phyloP scores from a whole-genome alignment of 1,284 basidiomycete genomes.

The Apiotrichum gamsii region DNA sequence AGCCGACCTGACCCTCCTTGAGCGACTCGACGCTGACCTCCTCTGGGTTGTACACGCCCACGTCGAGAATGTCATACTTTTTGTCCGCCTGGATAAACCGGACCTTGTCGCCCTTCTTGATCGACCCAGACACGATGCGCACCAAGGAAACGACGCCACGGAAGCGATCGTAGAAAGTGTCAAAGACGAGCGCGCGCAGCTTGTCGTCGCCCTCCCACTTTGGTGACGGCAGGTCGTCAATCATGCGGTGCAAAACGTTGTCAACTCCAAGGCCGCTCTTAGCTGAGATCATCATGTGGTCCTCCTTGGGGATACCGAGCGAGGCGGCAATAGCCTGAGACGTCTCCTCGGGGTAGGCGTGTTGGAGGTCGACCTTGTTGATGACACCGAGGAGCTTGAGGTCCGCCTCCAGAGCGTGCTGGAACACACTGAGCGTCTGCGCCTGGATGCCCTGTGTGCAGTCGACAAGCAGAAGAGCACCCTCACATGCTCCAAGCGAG shows the following conservation, averaged over 20 bases:
- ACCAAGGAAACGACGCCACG: constrained; percentile 92
- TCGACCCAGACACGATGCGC: constrained; percentile 58
- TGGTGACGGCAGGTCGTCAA: constrained; percentile 76
- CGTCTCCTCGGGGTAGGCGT: constrained; percentile 72
- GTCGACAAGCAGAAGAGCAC: constrained; percentile 83
- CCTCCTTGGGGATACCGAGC: constrained; percentile 66
- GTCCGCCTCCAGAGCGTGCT: constrained; percentile 74
- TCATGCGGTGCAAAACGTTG: constrained; percentile 67
- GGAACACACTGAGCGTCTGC: constrained; percentile 92
- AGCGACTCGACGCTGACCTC: constrained; percentile 66
- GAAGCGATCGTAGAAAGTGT: constrained; percentile 91
- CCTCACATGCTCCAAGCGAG: constrained; percentile 87
- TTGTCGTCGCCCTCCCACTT: constrained; percentile 50
- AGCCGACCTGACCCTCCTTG: constrained; percentile 84
- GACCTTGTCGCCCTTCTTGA: constrained; percentile 79
- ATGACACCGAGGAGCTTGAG: constrained; percentile 85
- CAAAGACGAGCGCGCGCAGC: constrained; percentile 83
- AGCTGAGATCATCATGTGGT: constrained; percentile 76
- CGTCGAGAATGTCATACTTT: constrained; percentile 84
- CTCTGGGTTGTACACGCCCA: constrained; percentile 89
- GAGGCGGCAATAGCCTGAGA: constrained; percentile 72
- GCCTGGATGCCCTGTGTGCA: constrained; percentile 95
- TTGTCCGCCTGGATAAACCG: constrained; percentile 78
- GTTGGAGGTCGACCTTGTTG: constrained; percentile 92
- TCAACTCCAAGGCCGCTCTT: constrained; percentile 80